Percentiles rank a stretch among this genome's conserved stretches.
Evolutionary conservation across 1,139 yeast genomes (phyloP).

Genomic region (Saccharomyces hybrid): DNA sequence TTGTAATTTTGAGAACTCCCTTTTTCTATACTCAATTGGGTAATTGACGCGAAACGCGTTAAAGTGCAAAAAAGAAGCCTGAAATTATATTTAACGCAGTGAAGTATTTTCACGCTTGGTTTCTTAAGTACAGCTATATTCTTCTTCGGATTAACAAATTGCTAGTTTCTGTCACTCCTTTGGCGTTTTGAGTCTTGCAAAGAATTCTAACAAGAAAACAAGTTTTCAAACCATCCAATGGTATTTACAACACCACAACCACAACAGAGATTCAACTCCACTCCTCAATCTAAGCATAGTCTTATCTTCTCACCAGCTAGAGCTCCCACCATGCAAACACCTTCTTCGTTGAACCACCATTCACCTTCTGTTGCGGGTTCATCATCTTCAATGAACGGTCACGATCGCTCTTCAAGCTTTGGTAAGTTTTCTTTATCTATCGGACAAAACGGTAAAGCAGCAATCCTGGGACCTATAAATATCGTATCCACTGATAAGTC

Average conservation of each 20-base stretch:
- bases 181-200: not conserved
- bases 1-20: not conserved
- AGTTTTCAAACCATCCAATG: not conserved
- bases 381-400: not conserved
- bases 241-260: not conserved
- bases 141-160: not conserved
- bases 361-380: not conserved
- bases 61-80: not conserved
- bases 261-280: not conserved
- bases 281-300: not conserved
- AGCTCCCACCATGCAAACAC: not conserved
- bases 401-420: not conserved
- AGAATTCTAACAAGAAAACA: not conserved
- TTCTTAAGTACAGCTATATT: not conserved
- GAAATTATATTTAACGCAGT: not conserved
- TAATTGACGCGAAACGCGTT: slow-evolving; percentile 1
- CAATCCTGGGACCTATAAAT: slow-evolving; percentile 10
- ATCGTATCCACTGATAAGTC: not conserved
- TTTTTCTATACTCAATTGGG: not conserved
- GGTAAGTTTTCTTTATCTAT: slow-evolving; percentile 18
- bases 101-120: not conserved
- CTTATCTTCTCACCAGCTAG: not conserved
- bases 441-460: slow-evolving; percentile 24
- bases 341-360: not conserved
- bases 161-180: not conserved